Evolutionary conservation across 1,284 basidiomycete species (phyloP).

Genomic region (Sporisorium scitamineum): DNA sequence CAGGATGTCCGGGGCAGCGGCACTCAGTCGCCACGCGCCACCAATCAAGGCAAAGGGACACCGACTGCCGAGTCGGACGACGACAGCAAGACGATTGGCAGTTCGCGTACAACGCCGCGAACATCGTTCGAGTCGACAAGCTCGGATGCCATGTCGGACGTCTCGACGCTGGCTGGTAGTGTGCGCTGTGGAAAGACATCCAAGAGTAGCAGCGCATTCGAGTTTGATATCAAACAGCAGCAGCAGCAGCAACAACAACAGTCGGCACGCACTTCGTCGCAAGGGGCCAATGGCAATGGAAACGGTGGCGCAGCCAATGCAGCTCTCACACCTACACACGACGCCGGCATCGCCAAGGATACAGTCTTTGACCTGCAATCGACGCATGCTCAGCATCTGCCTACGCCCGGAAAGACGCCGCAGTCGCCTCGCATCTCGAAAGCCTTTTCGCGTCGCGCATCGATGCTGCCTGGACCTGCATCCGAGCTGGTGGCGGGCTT

Average conservation of each 20-base stretch:
- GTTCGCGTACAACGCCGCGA: slow-evolving; percentile 34
- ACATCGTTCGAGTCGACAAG: slow-evolving; percentile 37
- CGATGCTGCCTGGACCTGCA: slow-evolving; percentile 61
- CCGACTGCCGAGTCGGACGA: slow-evolving; percentile 46
- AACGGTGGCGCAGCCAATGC: neutral
- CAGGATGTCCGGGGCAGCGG: slow-evolving; percentile 10
- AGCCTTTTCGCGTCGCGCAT: slow-evolving; percentile 58
- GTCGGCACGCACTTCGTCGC: neutral
- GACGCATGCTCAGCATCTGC: slow-evolving; percentile 42
- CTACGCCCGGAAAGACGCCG: slow-evolving; percentile 29
- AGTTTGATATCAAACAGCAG: slow-evolving; percentile 51
- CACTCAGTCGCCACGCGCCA: slow-evolving; percentile 2
- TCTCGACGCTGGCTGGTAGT: slow-evolving; percentile 47
- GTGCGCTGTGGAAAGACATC: slow-evolving; percentile 22
- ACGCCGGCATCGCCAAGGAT: slow-evolving; percentile 53
- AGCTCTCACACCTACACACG: slow-evolving; percentile 18
- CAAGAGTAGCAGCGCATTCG: slow-evolving; percentile 24
- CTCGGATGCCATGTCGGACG: slow-evolving; percentile 50
- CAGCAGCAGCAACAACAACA: slow-evolving; percentile 3
- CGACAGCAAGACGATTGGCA: slow-evolving; percentile 44
- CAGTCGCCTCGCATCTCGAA: slow-evolving; percentile 52
- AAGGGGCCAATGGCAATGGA: neutral
- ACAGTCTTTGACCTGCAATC: slow-evolving; percentile 62
- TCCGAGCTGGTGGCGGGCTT: slow-evolving; percentile 53
- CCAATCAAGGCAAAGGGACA: slow-evolving; percentile 19